These are phyloP conservation scores for Petrea volubilis DNA, from an alignment of 257 asterid species.

Conservation along the genomic window DNA sequence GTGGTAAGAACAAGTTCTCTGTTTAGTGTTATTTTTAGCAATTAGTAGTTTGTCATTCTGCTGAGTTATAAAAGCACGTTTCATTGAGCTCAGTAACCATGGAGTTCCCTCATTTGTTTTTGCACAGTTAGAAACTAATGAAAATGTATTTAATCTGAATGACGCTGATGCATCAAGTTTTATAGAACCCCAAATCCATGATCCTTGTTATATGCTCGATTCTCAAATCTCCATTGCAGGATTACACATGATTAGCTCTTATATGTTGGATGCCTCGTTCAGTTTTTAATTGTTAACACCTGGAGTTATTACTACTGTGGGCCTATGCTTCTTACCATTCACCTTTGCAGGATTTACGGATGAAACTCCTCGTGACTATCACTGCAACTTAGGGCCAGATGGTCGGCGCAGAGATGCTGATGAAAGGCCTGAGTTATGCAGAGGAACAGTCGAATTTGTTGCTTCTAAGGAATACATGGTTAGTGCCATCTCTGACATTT, in stretches of 20 bases:
- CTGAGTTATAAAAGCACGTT: neutral
- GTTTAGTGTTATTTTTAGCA: neutral
- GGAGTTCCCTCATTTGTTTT: slow-evolving; percentile 13
- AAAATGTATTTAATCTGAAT: slow-evolving; percentile 4
- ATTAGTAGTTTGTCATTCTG: neutral
- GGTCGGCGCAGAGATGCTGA: slow-evolving; percentile 99
- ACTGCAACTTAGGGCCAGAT: slow-evolving; percentile 98
- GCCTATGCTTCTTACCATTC: neutral
- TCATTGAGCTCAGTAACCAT: neutral
- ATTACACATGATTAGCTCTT: neutral
- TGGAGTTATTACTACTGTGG: neutral
- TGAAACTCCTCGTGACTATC: slow-evolving; percentile 98
- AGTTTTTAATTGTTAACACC: neutral
- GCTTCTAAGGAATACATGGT: slow-evolving; percentile 95
- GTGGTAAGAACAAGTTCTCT: slow-evolving; percentile 63
- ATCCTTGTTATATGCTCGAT: slow-evolving; percentile 10
- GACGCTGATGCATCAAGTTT: neutral
- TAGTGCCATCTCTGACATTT: slow-evolving; percentile 34
- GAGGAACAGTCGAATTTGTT: slow-evolving; percentile 98
- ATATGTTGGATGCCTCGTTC: slow-evolving; percentile 8
- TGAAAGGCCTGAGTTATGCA: slow-evolving; percentile 95
- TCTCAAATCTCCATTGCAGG: slow-evolving; percentile 7
- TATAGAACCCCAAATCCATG: neutral
- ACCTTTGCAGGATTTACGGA: slow-evolving; percentile 78
- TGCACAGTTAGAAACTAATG: neutral